Evolutionary conservation across 1,139 yeast genomes (phyloP).

Genomic region (Sugiyamaella sp.): DNA sequence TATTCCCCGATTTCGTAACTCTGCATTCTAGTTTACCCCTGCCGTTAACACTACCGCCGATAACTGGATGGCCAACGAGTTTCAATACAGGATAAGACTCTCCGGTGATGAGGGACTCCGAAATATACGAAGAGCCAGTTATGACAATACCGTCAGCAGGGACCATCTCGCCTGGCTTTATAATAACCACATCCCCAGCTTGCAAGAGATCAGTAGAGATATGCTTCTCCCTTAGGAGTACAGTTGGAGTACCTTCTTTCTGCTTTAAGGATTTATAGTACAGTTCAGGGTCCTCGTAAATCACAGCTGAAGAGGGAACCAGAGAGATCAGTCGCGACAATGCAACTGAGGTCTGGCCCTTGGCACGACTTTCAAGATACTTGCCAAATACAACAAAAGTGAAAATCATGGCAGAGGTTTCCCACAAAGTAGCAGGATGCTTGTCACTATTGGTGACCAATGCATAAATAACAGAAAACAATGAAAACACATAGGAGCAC

Average conservation of each 20-base stretch:
- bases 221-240: constrained; percentile 34
- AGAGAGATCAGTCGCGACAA: constrained; percentile 76
- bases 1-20: constrained; percentile 73
- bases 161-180: constrained; percentile 83
- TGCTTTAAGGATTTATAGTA: constrained; percentile 19
- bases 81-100: constrained; percentile 80
- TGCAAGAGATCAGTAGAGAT: constrained; percentile 79
- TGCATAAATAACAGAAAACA: constrained; percentile 56
- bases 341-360: constrained; percentile 91
- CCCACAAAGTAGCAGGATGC: constrained; percentile 76
- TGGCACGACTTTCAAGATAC: constrained; percentile 88
- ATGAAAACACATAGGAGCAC: constrained; percentile 75
- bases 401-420: constrained; percentile 82
- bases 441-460: constrained; percentile 43
- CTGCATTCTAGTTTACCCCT: constrained; percentile 68
- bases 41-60: constrained; percentile 92
- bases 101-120: constrained; percentile 89
- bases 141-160: constrained; percentile 90
- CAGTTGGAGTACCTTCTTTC: constrained; percentile 14
- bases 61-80: constrained; percentile 59
- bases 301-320: constrained; percentile 76
- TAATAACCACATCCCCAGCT: constrained; percentile 70
- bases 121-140: constrained; percentile 78
- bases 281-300: constrained; percentile 43
- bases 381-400: constrained; percentile 86